These are phyloP conservation scores for Geotrichum citri-aurantii DNA, from an alignment of 1,139 yeast genomes.

Conservation along the genomic window DNA sequence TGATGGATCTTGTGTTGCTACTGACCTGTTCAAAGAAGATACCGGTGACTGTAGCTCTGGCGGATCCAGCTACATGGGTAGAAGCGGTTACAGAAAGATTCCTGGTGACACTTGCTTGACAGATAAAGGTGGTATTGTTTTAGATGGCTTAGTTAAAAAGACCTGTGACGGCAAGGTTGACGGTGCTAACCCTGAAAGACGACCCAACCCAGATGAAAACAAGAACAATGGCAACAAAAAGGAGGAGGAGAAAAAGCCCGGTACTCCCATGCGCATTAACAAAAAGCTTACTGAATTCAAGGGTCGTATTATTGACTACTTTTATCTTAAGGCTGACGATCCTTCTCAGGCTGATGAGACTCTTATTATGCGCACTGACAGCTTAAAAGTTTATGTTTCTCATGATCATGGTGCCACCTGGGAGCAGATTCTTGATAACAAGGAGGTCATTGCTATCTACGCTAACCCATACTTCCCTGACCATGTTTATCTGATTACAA, in stretches of 20 bases:
- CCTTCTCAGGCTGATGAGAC: slow-evolving; percentile 56
- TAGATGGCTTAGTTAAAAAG: slow-evolving; percentile 24
- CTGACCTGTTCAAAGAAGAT: slow-evolving; percentile 28
- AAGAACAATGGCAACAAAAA: slow-evolving; percentile 25
- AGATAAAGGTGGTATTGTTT: slow-evolving; percentile 23
- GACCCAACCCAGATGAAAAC: slow-evolving; percentile 18
- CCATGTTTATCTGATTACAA: slow-evolving; percentile 56
- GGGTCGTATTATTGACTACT: slow-evolving; percentile 48
- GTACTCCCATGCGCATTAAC: slow-evolving; percentile 5
- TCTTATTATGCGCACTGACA: slow-evolving; percentile 54
- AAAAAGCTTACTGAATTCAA: slow-evolving; percentile 29
- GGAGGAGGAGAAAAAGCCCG: slow-evolving; percentile 23
- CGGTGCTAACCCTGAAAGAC: not conserved
- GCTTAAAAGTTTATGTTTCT: slow-evolving; percentile 54
- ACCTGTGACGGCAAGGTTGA: slow-evolving; percentile 21
- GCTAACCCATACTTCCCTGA: slow-evolving; percentile 62
- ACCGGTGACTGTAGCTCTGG: slow-evolving; percentile 28
- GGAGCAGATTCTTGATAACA: slow-evolving; percentile 44
- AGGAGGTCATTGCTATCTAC: slow-evolving; percentile 48
- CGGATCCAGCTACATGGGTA: slow-evolving; percentile 32
- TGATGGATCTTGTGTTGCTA: slow-evolving; percentile 53
- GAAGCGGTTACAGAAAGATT: slow-evolving; percentile 37
- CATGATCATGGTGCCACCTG: slow-evolving; percentile 73
- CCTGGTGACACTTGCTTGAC: slow-evolving; percentile 48
- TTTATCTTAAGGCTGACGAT: slow-evolving; percentile 46